A percentile compares a stretch with the other conserved stretches of the same genome.
These are phyloP conservation scores for Grammothele lineata DNA, from an alignment of 768 basidiomycete genomes.

Conservation along the genomic window DNA sequence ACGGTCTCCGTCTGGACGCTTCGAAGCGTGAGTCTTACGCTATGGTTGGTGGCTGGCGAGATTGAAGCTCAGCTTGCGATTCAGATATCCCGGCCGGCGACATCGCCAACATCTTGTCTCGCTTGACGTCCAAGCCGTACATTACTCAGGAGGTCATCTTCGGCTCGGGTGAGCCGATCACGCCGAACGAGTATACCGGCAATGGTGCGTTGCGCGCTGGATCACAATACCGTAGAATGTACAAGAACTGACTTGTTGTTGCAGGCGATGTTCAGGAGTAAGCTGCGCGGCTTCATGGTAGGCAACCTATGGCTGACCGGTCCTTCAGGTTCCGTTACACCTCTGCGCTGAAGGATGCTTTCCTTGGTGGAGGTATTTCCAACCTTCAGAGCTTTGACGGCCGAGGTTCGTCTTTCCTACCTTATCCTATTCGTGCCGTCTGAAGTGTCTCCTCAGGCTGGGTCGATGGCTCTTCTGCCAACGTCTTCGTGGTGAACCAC, in stretches of 20 bases:
- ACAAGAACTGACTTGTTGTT: not conserved
- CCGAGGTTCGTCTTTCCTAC: slow-evolving; percentile 35
- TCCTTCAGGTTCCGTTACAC: slow-evolving; percentile 55
- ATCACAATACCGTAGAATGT: too few relatives aligned
- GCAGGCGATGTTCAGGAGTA: slow-evolving; percentile 63
- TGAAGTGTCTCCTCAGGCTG: slow-evolving; percentile 38
- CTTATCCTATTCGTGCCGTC: not conserved
- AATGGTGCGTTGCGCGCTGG: not conserved
- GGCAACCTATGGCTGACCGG: not conserved
- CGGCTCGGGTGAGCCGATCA: slow-evolving; percentile 47
- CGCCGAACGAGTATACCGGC: slow-evolving; percentile 49
- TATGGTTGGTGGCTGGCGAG: too few relatives aligned
- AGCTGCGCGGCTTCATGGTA: too few relatives aligned
- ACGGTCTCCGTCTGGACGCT: slow-evolving; percentile 63
- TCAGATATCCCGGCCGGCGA: slow-evolving; percentile 52
- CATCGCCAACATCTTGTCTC: slow-evolving; percentile 48
- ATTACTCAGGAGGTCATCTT: slow-evolving; percentile 57
- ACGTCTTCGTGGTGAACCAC: slow-evolving; percentile 66
- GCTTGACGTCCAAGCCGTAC: slow-evolving; percentile 42
- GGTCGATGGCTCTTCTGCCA: slow-evolving; percentile 49
- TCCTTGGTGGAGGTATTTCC: slow-evolving; percentile 48
- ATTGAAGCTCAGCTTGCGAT: too few relatives aligned
- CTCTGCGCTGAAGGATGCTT: slow-evolving; percentile 45
- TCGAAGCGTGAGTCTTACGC: slow-evolving; percentile 51
- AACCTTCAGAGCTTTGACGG: slow-evolving; percentile 48